phyloP scores from a whole-genome alignment of 176 grass and related monocot species.

The Microstegium vimineum region DNA sequence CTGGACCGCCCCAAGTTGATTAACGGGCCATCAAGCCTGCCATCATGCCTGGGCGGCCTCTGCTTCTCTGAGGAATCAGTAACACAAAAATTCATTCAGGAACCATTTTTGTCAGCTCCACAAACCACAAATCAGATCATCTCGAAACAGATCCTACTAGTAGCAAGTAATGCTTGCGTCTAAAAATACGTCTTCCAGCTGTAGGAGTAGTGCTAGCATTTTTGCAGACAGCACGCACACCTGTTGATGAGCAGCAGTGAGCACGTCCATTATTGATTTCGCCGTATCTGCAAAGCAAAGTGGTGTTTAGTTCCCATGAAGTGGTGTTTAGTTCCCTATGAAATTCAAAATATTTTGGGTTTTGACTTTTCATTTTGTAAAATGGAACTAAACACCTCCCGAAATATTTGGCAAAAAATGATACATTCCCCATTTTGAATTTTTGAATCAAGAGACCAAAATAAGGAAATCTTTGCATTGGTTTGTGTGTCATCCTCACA shows the following conservation, averaged over 20 bases:
- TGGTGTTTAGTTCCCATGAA: no score
- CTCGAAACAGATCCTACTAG: background rate
- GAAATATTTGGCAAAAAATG: no score
- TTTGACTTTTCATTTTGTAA: no score
- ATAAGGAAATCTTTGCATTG: no score
- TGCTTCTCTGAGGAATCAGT: background rate
- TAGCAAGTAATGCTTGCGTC: background rate
- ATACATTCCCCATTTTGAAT: no score
- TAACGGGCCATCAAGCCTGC: background rate
- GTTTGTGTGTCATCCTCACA: no score
- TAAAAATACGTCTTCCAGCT: background rate
- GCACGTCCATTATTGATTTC: slow-evolving; percentile 15
- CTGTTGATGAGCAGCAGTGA: background rate
- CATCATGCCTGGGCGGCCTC: background rate
- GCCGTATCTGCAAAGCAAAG: slow-evolving; percentile 33
- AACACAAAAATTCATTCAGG: background rate
- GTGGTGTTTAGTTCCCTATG: no score
- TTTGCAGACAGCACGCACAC: background rate
- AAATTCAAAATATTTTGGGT: no score
- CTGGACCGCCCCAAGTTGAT: background rate
- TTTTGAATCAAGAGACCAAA: no score
- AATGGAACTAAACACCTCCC: no score
- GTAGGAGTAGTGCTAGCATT: background rate
- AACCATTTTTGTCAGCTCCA: background rate
- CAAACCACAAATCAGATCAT: background rate